A percentile compares a stretch with the other conserved stretches of the same genome.
These are phyloP conservation scores for Tulasnella sp. DNA, from an alignment of 768 basidiomycete species.

Conservation along the genomic window DNA sequence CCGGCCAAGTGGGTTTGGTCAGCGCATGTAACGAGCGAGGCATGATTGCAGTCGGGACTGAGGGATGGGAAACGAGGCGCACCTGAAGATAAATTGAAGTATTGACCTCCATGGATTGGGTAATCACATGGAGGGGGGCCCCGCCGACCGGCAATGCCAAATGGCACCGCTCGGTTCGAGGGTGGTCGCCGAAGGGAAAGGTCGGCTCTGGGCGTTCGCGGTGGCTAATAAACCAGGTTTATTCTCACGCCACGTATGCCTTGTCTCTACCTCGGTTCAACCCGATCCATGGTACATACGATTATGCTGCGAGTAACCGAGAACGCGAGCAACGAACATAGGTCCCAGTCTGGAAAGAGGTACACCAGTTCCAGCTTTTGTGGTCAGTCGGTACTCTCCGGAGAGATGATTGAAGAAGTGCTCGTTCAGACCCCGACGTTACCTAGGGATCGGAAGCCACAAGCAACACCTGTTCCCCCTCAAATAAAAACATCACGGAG, in stretches of 20 bases:
- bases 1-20: not conserved
- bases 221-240: not conserved
- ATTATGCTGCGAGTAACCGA: too few relatives aligned
- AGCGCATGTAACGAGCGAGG: not conserved
- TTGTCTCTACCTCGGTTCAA: not conserved
- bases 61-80: not conserved
- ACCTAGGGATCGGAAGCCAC: too few relatives aligned
- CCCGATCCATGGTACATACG: not conserved
- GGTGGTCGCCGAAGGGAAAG: constrained; percentile 7
- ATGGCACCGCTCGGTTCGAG: not conserved
- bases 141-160: not conserved
- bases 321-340: too few relatives aligned
- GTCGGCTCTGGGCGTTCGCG: not conserved
- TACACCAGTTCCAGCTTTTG: too few relatives aligned
- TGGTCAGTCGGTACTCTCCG: too few relatives aligned
- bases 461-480: too few relatives aligned
- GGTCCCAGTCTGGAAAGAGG: too few relatives aligned
- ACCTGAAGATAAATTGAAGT: not conserved
- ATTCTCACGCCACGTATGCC: not conserved
- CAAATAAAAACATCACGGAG: too few relatives aligned
- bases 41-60: not conserved
- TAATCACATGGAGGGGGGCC: not conserved
- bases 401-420: too few relatives aligned
- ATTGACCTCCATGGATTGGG: not conserved
- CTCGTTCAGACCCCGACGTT: too few relatives aligned